phyloP scores from a whole-genome alignment of 2,329 filamentous ascomycete genomes.

The Furcasterigmium furcatum region DNA sequence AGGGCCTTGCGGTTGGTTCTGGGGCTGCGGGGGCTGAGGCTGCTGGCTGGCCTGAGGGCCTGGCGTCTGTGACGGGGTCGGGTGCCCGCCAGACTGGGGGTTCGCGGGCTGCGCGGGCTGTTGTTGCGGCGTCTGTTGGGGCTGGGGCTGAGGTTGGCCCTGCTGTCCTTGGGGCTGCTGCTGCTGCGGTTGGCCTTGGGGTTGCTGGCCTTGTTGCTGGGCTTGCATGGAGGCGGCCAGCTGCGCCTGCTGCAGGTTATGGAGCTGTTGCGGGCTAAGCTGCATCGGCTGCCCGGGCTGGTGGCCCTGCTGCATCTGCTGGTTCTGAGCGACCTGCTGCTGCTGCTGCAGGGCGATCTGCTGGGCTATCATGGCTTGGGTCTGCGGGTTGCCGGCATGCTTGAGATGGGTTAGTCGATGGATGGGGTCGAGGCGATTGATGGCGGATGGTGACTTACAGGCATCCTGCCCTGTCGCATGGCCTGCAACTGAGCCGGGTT shows the following conservation, averaged over 20 bases:
- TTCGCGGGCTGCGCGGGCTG: slow-evolving; percentile 12
- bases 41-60: slow-evolving; percentile 13
- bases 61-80: slow-evolving; percentile 13
- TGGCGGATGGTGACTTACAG: too few relatives aligned
- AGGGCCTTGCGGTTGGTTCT: slow-evolving; percentile 13
- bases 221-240: slow-evolving; percentile 29
- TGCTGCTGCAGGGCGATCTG: slow-evolving; percentile 45
- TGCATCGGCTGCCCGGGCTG: slow-evolving; percentile 44
- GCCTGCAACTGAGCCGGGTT: slow-evolving; percentile 47
- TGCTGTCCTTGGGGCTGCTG: slow-evolving; percentile 23
- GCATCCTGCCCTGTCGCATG: slow-evolving; percentile 40
- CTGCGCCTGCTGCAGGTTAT: slow-evolving; percentile 38
- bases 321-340: slow-evolving; percentile 23
- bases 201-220: slow-evolving; percentile 33
- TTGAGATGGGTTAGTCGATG: not conserved
- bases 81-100: slow-evolving; percentile 14
- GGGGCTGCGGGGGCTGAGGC: slow-evolving; percentile 27
- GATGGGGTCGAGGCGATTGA: not conserved
- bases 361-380: slow-evolving; percentile 40
- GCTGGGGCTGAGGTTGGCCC: slow-evolving; percentile 25
- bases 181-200: slow-evolving; percentile 26
- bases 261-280: slow-evolving; percentile 45
- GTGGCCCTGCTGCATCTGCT: slow-evolving; percentile 35
- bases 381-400: slow-evolving; percentile 16
- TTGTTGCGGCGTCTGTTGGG: slow-evolving; percentile 14